Conservation (phyloP, 2,329 filamentous ascomycete genomes). For the Claviceps purpurea region DNA sequence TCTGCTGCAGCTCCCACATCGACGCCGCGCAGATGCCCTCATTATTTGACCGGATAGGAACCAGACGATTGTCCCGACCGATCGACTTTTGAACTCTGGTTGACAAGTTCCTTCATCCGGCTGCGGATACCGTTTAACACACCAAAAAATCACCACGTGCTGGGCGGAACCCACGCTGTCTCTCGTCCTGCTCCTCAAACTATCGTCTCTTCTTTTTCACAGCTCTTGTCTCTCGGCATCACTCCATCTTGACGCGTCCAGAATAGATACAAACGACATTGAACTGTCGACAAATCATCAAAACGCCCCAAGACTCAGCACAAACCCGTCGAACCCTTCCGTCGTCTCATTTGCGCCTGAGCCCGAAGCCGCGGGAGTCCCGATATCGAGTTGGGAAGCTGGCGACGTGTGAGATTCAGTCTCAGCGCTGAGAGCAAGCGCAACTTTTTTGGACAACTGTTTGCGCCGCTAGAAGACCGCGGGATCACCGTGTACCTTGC, state of each 20-base stretch:
- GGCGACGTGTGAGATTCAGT: neutral
- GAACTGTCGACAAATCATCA: too few relatives aligned
- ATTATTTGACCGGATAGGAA: neutral
- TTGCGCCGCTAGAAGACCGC: slow-evolving; percentile 16
- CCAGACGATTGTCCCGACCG: neutral
- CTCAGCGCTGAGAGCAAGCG: neutral
- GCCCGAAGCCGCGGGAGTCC: neutral
- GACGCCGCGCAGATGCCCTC: neutral
- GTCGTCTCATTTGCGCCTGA: too few relatives aligned
- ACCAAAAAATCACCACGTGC: neutral
- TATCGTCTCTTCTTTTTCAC: neutral
- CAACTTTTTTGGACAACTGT: neutral
- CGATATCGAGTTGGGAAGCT: neutral
- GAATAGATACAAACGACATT: too few relatives aligned
- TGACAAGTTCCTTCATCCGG: neutral
- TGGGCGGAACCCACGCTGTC: neutral
- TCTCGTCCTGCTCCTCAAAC: neutral
- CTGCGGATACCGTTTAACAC: neutral
- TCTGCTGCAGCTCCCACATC: neutral
- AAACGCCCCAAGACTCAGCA: too few relatives aligned
- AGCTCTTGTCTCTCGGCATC: too few relatives aligned
- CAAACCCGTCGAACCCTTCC: too few relatives aligned
- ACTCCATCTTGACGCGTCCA: too few relatives aligned
- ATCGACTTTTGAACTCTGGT: too few relatives aligned
- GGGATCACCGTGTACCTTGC: slow-evolving; percentile 40